phyloP scores from a whole-genome alignment of 2,329 filamentous ascomycete species.

The Penicillium thymicola region DNA sequence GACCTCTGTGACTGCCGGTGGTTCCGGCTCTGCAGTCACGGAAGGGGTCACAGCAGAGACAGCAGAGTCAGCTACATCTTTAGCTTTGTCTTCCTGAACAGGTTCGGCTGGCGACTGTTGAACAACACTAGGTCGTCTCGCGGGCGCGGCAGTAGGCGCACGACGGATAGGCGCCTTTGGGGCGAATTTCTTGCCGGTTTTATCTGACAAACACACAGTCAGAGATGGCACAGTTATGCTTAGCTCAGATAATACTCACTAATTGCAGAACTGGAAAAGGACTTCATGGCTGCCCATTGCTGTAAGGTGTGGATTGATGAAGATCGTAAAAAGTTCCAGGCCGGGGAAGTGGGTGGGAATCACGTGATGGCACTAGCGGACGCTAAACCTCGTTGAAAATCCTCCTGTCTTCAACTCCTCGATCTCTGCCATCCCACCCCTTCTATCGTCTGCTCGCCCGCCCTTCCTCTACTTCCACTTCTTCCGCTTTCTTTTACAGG shows the following conservation, averaged over 20 bases:
- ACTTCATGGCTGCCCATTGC: conserved; percentile 41
- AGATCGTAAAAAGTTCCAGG: conserved; percentile 22
- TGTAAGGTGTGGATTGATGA: conserved; percentile 13
- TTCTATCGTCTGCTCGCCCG: conserved; percentile 12
- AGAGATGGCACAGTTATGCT: background rate
- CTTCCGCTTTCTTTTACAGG: conserved; percentile 3
- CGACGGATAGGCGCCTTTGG: conserved; percentile 64
- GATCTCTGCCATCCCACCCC: conserved; percentile 23
- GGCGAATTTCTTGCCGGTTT: conserved; percentile 75
- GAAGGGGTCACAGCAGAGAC: background rate
- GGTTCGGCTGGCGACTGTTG: conserved; percentile 27
- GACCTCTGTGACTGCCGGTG: background rate
- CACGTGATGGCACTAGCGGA: conserved; percentile 39
- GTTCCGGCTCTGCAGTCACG: conserved; percentile 1
- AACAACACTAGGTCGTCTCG: conserved; percentile 41
- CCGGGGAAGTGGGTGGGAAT: conserved; percentile 28
- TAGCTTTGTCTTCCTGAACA: background rate
- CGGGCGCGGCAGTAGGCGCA: conserved; percentile 39
- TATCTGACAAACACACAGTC: conserved; percentile 37
- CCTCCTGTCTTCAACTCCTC: conserved; percentile 39
- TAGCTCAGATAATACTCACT: conserved; percentile 35
- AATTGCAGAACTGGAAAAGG: conserved; percentile 55
- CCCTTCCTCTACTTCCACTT: background rate
- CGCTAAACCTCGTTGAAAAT: conserved; percentile 41
- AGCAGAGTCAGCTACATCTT: conserved; percentile 4